These are phyloP conservation scores for Lepidium sativum DNA, from an alignment of 345 rosid genomes.

Conservation along the genomic window DNA sequence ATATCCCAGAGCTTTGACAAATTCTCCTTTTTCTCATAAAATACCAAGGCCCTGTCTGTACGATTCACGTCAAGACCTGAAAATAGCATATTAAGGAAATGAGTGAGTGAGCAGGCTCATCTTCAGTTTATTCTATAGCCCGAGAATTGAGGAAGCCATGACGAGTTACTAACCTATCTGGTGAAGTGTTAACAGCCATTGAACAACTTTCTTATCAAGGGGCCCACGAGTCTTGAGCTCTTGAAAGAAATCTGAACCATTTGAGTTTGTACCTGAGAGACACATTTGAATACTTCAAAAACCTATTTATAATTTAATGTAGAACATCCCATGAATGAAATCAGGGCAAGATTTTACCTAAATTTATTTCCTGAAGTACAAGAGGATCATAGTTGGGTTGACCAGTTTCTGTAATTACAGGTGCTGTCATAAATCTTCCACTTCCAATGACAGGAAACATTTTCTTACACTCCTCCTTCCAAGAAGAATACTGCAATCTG, in stretches of 20 bases:
- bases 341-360: constrained; percentile 4
- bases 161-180: constrained; percentile 73
- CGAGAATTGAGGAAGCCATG: constrained; percentile 2
- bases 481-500: constrained; percentile 62
- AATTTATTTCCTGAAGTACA: constrained; percentile 51
- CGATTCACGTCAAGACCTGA: constrained; percentile 91
- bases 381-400: constrained; percentile 76
- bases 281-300: background rate
- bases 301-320: background rate
- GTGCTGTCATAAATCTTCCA: constrained; percentile 79
- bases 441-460: constrained; percentile 83
- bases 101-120: background rate
- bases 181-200: constrained; percentile 83
- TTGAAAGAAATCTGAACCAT: constrained; percentile 43
- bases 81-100: background rate
- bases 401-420: constrained; percentile 75
- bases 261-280: constrained; percentile 27
- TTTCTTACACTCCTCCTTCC: constrained; percentile 74
- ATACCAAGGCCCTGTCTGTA: constrained; percentile 80
- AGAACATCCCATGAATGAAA: background rate
- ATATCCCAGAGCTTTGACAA: constrained; percentile 96
- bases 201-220: constrained; percentile 63
- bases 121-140: background rate
- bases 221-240: constrained; percentile 46
- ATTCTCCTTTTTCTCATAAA: constrained; percentile 83